Conservation (phyloP, 2,329 filamentous ascomycete species). For the Microsporum audouinii region DNA sequence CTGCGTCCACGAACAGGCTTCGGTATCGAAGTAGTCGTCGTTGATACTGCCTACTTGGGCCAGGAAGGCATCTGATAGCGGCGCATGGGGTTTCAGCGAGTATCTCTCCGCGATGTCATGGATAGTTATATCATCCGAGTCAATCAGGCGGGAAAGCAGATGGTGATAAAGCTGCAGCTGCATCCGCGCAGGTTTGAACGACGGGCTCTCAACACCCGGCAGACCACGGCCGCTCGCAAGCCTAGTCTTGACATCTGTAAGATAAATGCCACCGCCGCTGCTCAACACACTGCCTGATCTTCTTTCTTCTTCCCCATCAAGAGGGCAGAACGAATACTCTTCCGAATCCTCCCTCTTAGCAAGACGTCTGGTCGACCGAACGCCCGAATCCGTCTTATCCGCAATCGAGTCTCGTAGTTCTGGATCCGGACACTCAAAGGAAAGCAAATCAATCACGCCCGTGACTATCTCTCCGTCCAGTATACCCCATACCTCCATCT, state of each 20-base stretch:
- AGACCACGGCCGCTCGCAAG: constrained; percentile 42
- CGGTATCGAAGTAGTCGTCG: constrained; percentile 49
- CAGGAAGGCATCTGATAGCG: constrained; percentile 71
- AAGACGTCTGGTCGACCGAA: not conserved
- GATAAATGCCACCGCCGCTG: constrained; percentile 43
- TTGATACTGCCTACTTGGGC: constrained; percentile 60
- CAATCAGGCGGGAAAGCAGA: constrained; percentile 61
- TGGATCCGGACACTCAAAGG: constrained; percentile 61
- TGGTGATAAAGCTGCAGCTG: constrained; percentile 86
- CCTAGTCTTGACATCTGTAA: constrained; percentile 84
- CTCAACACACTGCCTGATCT: not conserved
- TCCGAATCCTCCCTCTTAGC: not conserved
- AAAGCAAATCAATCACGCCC: constrained; percentile 80
- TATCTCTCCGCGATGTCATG: constrained; percentile 60
- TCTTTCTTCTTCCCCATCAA: no score
- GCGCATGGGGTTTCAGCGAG: constrained; percentile 48
- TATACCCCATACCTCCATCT: constrained; percentile 75
- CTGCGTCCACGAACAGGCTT: constrained; percentile 23
- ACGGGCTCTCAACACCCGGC: constrained; percentile 48
- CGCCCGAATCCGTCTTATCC: constrained; percentile 7
- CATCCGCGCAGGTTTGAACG: constrained; percentile 64
- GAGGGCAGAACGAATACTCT: constrained; percentile 2
- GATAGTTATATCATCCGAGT: constrained; percentile 58
- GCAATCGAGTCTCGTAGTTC: constrained; percentile 51
- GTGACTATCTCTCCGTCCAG: constrained; percentile 74